A percentile compares a stretch with the other conserved stretches of the same genome.
These are phyloP conservation scores for Echites panduratus DNA, from an alignment of 257 asterid species.

Conservation along the genomic window DNA sequence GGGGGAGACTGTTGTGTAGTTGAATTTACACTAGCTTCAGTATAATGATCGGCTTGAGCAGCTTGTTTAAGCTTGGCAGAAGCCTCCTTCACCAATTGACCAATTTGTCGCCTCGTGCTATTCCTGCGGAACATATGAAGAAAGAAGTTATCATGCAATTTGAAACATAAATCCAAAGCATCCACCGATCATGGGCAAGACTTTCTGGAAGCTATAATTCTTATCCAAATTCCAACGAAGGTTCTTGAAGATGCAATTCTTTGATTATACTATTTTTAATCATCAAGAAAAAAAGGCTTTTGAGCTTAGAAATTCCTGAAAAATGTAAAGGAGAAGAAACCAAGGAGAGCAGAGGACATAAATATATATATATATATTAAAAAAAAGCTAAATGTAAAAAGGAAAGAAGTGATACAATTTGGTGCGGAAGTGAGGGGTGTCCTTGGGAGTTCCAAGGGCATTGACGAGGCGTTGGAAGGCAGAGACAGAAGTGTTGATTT, in stretches of 20 bases:
- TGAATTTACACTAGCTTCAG: slow-evolving; percentile 2
- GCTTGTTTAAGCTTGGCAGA: slow-evolving; percentile 11
- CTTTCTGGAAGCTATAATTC: neutral
- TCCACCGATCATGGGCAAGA: neutral
- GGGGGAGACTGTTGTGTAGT: neutral
- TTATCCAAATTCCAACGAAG: neutral
- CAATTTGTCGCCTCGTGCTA: slow-evolving; percentile 8
- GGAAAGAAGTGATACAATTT: slow-evolving; percentile 25
- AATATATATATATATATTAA: no score
- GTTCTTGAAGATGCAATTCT: neutral
- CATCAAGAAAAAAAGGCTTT: neutral
- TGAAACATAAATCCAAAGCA: neutral
- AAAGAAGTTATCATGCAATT: neutral
- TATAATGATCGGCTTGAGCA: neutral
- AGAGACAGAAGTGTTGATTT: slow-evolving; percentile 41
- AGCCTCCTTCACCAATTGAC: slow-evolving; percentile 9
- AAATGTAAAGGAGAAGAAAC: neutral
- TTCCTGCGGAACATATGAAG: neutral
- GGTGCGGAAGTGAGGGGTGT: slow-evolving; percentile 40
- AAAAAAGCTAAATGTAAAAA: no score
- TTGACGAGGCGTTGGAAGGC: slow-evolving; percentile 39
- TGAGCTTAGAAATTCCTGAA: neutral
- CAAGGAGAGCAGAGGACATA: neutral
- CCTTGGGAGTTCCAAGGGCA: slow-evolving; percentile 39
- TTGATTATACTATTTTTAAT: neutral